These are phyloP conservation scores for Hypoxylon sp. DNA, from an alignment of 2,329 filamentous ascomycete genomes.

Conservation along the genomic window DNA sequence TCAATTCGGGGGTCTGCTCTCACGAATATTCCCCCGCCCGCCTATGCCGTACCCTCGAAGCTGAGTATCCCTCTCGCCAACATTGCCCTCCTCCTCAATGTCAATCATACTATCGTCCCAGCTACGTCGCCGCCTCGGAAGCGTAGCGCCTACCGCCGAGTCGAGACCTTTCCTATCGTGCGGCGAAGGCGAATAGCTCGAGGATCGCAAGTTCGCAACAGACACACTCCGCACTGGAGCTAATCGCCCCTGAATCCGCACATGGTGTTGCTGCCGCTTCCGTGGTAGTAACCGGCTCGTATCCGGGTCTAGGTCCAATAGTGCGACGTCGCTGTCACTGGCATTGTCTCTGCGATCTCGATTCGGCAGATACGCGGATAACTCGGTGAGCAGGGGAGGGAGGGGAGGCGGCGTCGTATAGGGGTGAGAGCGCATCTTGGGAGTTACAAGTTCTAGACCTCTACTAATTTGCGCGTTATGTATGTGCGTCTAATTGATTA, in stretches of 20 bases:
- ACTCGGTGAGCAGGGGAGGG: conserved; percentile 46
- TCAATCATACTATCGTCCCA: conserved; percentile 42
- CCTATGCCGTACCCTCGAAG: conserved; percentile 59
- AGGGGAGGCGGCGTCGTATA: conserved; percentile 52
- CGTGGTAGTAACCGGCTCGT: conserved; percentile 54
- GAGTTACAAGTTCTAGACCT: background rate
- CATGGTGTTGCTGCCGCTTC: conserved; percentile 52
- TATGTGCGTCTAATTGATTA: background rate
- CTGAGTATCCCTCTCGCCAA: conserved; percentile 53
- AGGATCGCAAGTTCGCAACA: conserved; percentile 47
- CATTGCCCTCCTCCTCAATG: conserved; percentile 44
- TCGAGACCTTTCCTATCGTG: conserved; percentile 24
- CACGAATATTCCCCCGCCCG: conserved; percentile 59
- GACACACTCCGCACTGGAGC: conserved; percentile 57
- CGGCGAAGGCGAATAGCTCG: conserved; percentile 6
- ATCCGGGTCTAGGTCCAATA: conserved; percentile 52
- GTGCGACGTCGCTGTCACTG: conserved; percentile 43
- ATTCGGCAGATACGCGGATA: conserved; percentile 49
- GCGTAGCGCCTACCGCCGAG: conserved; percentile 9
- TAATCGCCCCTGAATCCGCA: conserved; percentile 58
- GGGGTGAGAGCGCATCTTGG: conserved; percentile 49
- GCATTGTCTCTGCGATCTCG: conserved; percentile 30
- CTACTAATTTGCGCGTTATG: background rate
- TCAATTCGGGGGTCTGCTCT: conserved; percentile 25
- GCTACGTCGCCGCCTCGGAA: conserved; percentile 25